Percentiles rank a stretch among this genome's conserved stretches.
Conservation (phyloP, 495 filamentous ascomycete species). For the Penicillium robsamsonii region DNA sequence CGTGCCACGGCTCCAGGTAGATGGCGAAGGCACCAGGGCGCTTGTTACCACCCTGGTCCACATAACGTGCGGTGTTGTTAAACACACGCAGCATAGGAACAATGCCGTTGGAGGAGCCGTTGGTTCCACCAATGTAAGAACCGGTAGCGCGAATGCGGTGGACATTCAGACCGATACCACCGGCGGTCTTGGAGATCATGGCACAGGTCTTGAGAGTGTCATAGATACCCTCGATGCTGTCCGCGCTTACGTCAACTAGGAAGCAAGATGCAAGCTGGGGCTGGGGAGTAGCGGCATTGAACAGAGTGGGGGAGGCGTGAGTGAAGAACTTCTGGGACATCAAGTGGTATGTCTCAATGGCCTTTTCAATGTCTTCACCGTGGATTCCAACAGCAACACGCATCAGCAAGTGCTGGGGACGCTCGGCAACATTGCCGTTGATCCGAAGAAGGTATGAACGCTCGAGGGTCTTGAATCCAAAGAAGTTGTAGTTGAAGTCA, state of each 20-base stretch:
- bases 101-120: conserved; percentile 95
- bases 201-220: conserved; percentile 98
- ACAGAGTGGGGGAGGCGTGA: conserved; percentile 94
- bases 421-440: conserved; percentile 89
- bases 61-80: conserved; percentile 98
- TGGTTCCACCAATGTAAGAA: conserved; percentile 96
- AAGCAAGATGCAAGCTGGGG: conserved; percentile 96
- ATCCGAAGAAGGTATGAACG: conserved; percentile 93
- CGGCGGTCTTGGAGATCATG: conserved; percentile 99
- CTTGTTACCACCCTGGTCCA: conserved; percentile 99
- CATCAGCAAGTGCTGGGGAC: conserved; percentile 99
- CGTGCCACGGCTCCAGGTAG: conserved; percentile 99
- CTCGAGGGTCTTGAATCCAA: conserved; percentile 99
- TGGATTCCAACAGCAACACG: conserved; percentile 96
- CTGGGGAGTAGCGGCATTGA: conserved; percentile 94
- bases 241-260: conserved; percentile 96
- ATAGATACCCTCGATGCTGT: conserved; percentile 99
- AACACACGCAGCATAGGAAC: conserved; percentile 97
- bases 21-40: conserved; percentile 97
- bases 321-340: conserved; percentile 99
- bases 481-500: conserved; percentile 99
- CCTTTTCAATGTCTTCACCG: conserved; percentile 89
- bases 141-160: conserved; percentile 95
- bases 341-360: conserved; percentile 93
- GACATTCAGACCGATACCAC: conserved; percentile 92